Conservation (phyloP, 2,329 filamentous ascomycete genomes). For the Neofusicoccum sp. region DNA sequence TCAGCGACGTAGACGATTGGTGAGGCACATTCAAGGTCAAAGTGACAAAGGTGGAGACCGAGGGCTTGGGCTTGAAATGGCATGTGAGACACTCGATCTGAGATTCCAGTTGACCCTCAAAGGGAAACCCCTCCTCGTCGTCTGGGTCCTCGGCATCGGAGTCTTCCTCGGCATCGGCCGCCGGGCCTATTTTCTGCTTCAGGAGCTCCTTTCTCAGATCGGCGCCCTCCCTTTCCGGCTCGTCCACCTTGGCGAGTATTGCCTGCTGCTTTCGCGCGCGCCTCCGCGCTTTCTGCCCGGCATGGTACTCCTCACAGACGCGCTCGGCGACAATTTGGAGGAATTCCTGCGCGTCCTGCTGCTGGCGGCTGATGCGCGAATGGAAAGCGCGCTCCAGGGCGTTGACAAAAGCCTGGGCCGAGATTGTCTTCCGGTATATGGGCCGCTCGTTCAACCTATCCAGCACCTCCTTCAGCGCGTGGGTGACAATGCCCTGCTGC, state of each 20-base stretch:
- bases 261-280: constrained; percentile 43
- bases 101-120: constrained; percentile 91
- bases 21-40: constrained; percentile 90
- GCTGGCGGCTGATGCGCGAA: constrained; percentile 86
- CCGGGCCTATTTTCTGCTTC: constrained; percentile 13
- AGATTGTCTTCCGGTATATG: constrained; percentile 90
- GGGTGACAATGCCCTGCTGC: constrained; percentile 79
- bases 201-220: constrained; percentile 25
- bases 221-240: constrained; percentile 25
- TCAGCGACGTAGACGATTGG: constrained; percentile 72
- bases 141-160: constrained; percentile 33
- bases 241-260: constrained; percentile 19
- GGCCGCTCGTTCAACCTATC: constrained; percentile 91
- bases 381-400: constrained; percentile 83
- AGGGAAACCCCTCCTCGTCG: constrained; percentile 73
- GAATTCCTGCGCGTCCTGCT: constrained; percentile 98
- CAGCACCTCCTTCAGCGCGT: constrained; percentile 86
- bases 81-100: constrained; percentile 91
- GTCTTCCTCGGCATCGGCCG: constrained; percentile 20
- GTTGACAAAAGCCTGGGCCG: constrained; percentile 77
- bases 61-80: constrained; percentile 82
- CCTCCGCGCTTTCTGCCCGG: constrained; percentile 70
- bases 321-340: constrained; percentile 90
- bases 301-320: constrained; percentile 90
- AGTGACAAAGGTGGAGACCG: constrained; percentile 82